Evolutionary conservation across 257 asterid species (phyloP).

Genomic region (Fraxinus cuspidata): DNA sequence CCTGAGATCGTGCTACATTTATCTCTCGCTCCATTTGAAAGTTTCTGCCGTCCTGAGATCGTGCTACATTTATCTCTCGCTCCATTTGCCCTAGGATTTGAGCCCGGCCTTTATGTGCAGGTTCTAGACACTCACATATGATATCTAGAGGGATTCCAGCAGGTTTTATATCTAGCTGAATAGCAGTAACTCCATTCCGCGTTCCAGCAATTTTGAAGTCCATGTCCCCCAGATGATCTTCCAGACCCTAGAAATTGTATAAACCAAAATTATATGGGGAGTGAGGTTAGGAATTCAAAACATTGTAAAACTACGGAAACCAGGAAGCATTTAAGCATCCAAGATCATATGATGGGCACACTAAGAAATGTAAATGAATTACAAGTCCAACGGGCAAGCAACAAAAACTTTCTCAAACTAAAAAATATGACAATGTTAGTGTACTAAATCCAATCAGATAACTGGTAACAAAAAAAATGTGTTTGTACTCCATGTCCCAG

Average conservation of each 20-base stretch:
- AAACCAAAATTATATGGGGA: too few species aligned
- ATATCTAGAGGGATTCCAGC: slow-evolving; percentile 96
- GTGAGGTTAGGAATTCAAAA: too few species aligned
- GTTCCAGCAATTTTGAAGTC: slow-evolving; percentile 99
- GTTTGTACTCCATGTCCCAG: not conserved
- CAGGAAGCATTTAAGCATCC: not conserved
- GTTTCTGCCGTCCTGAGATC: slow-evolving; percentile 66
- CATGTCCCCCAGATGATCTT: slow-evolving; percentile 98
- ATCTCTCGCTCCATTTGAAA: slow-evolving; percentile 88
- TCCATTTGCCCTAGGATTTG: slow-evolving; percentile 97
- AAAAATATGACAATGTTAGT: not conserved
- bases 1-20: slow-evolving; percentile 70
- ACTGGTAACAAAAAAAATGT: not conserved
- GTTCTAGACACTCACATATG: slow-evolving; percentile 75
- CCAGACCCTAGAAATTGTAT: slow-evolving; percentile 67
- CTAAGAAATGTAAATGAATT: not conserved
- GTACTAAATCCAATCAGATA: not conserved
- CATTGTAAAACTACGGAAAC: not conserved
- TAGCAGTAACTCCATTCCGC: slow-evolving; percentile 84
- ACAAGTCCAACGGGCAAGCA: not conserved
- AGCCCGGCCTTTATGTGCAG: slow-evolving; percentile 75
- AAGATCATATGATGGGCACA: slow-evolving; percentile 1
- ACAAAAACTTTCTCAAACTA: not conserved
- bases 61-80: slow-evolving; percentile 74
- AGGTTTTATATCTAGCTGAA: slow-evolving; percentile 96